Evolutionary conservation across 352 stramenopile genomes (phyloP), one percentile per base, ranked within the genome.

Genomic region (Pseudoperonospora humuli): DNA sequence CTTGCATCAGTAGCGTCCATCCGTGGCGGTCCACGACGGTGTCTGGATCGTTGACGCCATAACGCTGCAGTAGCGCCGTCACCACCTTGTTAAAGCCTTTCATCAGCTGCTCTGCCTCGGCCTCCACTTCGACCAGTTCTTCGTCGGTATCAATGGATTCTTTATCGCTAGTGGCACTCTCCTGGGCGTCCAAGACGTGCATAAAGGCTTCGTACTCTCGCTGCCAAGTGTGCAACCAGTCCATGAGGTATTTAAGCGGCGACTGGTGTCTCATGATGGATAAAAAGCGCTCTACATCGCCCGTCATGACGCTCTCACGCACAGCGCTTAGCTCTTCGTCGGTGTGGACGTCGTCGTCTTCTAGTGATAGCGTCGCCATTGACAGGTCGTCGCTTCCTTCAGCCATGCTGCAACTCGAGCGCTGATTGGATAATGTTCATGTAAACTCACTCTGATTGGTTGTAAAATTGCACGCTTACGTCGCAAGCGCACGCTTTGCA

Each of bases 1-100:
- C 75, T 53, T 93, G 80, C 77, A 93, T 93, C 33, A 93, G 59
- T 39, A 93, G 58, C 41, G 80, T 90, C 80, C 80, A 93, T 2
- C 80, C 80, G 34, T 87, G 62, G 19, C 74, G 68, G 56, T 90
- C 80, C 25, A 86, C 46, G 11, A 87, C 64, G 18, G 41, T 43
- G 55, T 86, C 68, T 1, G 57, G 55, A 33, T 67, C 57, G 7
- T 61, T 45, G 23, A 75, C 40, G 18, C 42, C 52, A 25, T 84
- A 41, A 28, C 45, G 31, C 28, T 86, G 68, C 14, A 87, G 45
- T 27, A 92, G 51, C 27, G 55, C 59, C 25, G 61, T 57, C 15
- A 67, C 64, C 19, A 92, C 59, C 17, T 50, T 53, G 13, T 73
- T 66, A 23, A 92, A 89, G 26, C 76, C 79, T 14, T 65, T 55